A percentile compares a stretch with the other conserved stretches of the same genome.
Conservation (phyloP, 495 filamentous ascomycete genomes). For the Rostrohypoxylon terebratum region DNA sequence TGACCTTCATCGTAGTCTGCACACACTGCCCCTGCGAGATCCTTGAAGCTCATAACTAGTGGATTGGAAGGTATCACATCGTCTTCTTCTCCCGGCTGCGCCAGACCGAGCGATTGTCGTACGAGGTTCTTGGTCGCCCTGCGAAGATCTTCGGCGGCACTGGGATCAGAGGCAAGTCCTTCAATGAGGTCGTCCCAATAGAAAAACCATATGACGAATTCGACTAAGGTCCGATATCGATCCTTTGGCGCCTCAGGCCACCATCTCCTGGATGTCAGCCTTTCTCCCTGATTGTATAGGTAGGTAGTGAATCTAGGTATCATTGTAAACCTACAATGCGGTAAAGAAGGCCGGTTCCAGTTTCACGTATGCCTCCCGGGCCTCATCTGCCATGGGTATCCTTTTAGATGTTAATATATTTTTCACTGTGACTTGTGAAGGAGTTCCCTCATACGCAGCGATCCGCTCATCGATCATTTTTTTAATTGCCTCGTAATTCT, state of each 20-base stretch:
- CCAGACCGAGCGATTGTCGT: slow-evolving; percentile 27
- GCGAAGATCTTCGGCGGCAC: slow-evolving; percentile 35
- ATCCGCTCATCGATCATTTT: slow-evolving; percentile 30
- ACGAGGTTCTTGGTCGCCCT: slow-evolving; percentile 39
- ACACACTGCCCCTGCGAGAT: slow-evolving; percentile 28
- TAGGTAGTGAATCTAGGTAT: background rate
- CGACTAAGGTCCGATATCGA: slow-evolving; percentile 31
- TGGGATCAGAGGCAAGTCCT: slow-evolving; percentile 23
- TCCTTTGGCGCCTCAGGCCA: slow-evolving; percentile 39
- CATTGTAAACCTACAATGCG: slow-evolving; percentile 29
- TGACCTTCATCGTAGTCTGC: slow-evolving; percentile 38
- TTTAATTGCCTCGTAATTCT: slow-evolving; percentile 41
- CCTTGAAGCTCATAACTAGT: slow-evolving; percentile 30
- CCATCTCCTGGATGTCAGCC: slow-evolving; percentile 30
- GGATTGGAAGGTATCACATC: slow-evolving; percentile 22
- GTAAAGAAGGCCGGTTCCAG: slow-evolving; percentile 41
- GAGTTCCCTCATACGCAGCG: slow-evolving; percentile 25
- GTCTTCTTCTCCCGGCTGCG: background rate
- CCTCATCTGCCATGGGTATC: slow-evolving; percentile 27
- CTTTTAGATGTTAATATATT: slow-evolving; percentile 16
- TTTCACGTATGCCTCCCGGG: slow-evolving; percentile 28
- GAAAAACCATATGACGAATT: slow-evolving; percentile 45
- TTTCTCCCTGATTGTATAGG: background rate
- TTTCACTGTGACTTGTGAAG: background rate
- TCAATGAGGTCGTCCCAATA: slow-evolving; percentile 46